Conservation (phyloP, 176 grass and related monocot genomes). For the Melocanna baccifera region DNA sequence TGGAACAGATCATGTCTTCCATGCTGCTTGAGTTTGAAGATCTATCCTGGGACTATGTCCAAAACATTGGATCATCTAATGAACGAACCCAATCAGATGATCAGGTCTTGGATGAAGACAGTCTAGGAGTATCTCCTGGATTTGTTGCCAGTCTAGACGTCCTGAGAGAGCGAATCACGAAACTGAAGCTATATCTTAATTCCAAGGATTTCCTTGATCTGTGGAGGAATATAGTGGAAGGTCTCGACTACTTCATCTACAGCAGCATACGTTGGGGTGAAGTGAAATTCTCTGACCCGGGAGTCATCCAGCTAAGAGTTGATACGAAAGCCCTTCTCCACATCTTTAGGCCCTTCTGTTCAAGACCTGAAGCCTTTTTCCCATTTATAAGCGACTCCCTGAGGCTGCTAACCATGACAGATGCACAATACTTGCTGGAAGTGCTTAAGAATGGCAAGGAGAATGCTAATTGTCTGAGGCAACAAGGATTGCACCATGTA, state of each 20-base stretch:
- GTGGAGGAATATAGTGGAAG: conserved; percentile 91
- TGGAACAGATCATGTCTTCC: conserved; percentile 75
- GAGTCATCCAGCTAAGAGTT: conserved; percentile 58
- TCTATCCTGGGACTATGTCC: conserved; percentile 72
- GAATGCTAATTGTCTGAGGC: conserved; percentile 29
- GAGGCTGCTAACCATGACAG: conserved; percentile 63
- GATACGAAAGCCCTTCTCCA: conserved; percentile 60
- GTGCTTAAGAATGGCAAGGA: conserved; percentile 38
- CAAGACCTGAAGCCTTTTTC: conserved; percentile 73
- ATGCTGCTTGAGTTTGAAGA: conserved; percentile 91
- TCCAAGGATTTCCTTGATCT: conserved; percentile 91
- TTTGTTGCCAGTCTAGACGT: conserved; percentile 63
- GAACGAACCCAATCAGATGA: conserved; percentile 13
- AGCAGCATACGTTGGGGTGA: conserved; percentile 61
- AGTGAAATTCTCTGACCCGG: conserved; percentile 50
- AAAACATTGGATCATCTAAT: conserved; percentile 57
- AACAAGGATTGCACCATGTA: conserved; percentile 61
- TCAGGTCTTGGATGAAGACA: conserved; percentile 56
- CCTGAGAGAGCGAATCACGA: conserved; percentile 54
- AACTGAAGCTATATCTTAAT: conserved; percentile 70
- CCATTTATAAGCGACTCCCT: conserved; percentile 62
- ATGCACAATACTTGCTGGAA: conserved; percentile 51
- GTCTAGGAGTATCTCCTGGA: conserved; percentile 44
- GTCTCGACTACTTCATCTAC: conserved; percentile 75
- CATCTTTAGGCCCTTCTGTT: conserved; percentile 74